Percentiles rank a stretch among this genome's conserved stretches.
Conservation (phyloP, 768 basidiomycete species). For the Ramaria rubella region DNA sequence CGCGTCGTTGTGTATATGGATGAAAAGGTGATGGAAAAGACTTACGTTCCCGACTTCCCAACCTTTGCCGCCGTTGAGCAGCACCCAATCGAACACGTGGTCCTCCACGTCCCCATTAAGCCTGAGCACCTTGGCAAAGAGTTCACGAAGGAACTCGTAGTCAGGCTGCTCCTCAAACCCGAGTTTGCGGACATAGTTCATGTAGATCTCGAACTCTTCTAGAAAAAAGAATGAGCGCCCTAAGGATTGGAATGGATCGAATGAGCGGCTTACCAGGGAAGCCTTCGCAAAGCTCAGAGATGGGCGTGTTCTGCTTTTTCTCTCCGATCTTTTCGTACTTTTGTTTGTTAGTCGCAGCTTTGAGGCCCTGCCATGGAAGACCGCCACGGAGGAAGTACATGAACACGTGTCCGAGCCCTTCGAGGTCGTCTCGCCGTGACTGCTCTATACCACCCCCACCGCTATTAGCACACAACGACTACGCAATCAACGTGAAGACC, state of each 20-base stretch:
- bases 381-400: slow-evolving; percentile 98
- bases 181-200: slow-evolving; percentile 98
- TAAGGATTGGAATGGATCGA: slow-evolving; percentile 7
- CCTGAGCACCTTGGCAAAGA: slow-evolving; percentile 89
- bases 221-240: slow-evolving; percentile 9
- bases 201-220: slow-evolving; percentile 99
- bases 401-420: slow-evolving; percentile 97
- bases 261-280: slow-evolving; percentile 68
- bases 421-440: slow-evolving; percentile 91
- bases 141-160: slow-evolving; percentile 94
- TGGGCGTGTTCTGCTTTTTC: slow-evolving; percentile 93
- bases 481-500: slow-evolving; percentile 22
- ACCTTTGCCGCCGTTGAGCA: slow-evolving; percentile 88
- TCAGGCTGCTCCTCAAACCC: slow-evolving; percentile 97
- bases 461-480: background rate
- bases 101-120: slow-evolving; percentile 85
- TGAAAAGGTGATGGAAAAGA: slow-evolving; percentile 13
- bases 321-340: slow-evolving; percentile 99
- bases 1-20: slow-evolving; percentile 26
- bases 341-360: slow-evolving; percentile 98
- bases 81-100: slow-evolving; percentile 94
- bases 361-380: slow-evolving; percentile 95
- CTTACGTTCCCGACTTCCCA: slow-evolving; percentile 87
- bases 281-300: slow-evolving; percentile 90
- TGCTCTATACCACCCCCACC: slow-evolving; percentile 31